phyloP scores from a whole-genome alignment of 2,329 filamentous ascomycete genomes.

The Ceratocystis ficicola region DNA sequence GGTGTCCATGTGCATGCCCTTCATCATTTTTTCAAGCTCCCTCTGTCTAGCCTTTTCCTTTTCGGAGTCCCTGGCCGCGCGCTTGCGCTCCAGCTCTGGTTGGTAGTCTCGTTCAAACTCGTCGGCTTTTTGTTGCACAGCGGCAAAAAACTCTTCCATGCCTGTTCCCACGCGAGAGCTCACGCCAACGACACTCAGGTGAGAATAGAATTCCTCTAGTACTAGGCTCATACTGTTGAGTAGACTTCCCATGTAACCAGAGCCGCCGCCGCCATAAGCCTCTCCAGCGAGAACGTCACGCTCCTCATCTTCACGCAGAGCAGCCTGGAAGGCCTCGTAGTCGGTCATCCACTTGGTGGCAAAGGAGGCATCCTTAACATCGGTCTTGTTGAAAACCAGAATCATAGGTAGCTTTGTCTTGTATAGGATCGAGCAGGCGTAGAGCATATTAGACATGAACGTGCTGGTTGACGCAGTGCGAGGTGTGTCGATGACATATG shows the following conservation, averaged over 20 bases:
- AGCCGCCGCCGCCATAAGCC: conserved; percentile 56
- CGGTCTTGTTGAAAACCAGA: conserved; percentile 97
- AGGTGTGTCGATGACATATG: conserved; percentile 95
- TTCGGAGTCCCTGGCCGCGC: conserved; percentile 60
- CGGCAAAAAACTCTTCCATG: conserved; percentile 84
- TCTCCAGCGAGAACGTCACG: conserved; percentile 66
- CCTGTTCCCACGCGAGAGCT: conserved; percentile 87
- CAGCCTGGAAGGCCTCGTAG: conserved; percentile 88
- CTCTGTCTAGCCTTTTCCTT: conserved; percentile 61
- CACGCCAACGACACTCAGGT: conserved; percentile 84
- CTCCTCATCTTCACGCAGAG: conserved; percentile 68
- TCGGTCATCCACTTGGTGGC: conserved; percentile 99
- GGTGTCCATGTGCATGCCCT: conserved; percentile 57
- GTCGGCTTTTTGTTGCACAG: conserved; percentile 71
- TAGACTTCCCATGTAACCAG: conserved; percentile 90
- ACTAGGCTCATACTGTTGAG: conserved; percentile 97
- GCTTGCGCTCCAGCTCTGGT: conserved; percentile 73
- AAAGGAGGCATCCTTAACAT: conserved; percentile 80
- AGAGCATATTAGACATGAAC: conserved; percentile 99
- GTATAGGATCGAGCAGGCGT: conserved; percentile 96
- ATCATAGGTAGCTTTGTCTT: conserved; percentile 99
- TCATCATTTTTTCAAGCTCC: conserved; percentile 88
- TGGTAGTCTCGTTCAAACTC: conserved; percentile 88
- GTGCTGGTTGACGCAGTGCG: conserved; percentile 85
- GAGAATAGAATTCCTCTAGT: conserved; percentile 93